Conservation (phyloP, 2,329 filamentous ascomycete genomes). For the Cercospora citrullina region DNA sequence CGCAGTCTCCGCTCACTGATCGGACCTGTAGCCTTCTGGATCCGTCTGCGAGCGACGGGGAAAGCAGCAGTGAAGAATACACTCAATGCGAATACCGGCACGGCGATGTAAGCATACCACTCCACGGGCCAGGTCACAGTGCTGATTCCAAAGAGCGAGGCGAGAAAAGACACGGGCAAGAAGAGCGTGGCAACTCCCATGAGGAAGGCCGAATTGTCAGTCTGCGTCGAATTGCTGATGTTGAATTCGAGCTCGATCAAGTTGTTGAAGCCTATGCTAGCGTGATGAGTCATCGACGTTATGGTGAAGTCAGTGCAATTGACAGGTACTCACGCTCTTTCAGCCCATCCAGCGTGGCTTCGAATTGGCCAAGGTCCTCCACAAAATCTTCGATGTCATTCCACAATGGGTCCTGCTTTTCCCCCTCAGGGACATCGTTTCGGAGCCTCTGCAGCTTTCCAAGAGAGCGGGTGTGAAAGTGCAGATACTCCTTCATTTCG, state of each 20-base stretch:
- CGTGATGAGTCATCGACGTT: conserved; percentile 3
- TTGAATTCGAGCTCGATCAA: conserved; percentile 45
- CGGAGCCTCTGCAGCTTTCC: conserved; percentile 41
- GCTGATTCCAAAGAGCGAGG: conserved; percentile 41
- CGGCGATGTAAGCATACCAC: conserved; percentile 39
- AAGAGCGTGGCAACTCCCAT: conserved; percentile 40
- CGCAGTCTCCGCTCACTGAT: conserved; percentile 29
- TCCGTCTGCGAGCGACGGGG: conserved; percentile 31
- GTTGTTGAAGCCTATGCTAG: conserved; percentile 38
- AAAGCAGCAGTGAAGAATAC: conserved; percentile 35
- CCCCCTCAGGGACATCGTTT: conserved; percentile 32
- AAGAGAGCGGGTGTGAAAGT: conserved; percentile 39
- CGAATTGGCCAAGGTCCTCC: conserved; percentile 41
- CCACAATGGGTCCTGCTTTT: conserved; percentile 39
- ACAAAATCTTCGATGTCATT: conserved; percentile 40
- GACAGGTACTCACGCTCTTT: conserved; percentile 36
- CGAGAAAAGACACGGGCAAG: conserved; percentile 40
- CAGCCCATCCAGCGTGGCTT: conserved; percentile 37
- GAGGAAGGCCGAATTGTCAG: conserved; percentile 39
- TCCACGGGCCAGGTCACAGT: conserved; percentile 36
- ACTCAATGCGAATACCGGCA: conserved; percentile 37
- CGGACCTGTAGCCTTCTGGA: conserved; percentile 35
- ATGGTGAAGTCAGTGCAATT: not conserved
- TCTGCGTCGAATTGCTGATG: conserved; percentile 40
- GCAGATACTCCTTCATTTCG: conserved; percentile 40